These are phyloP conservation scores for Paramyrothecium roridum DNA, from an alignment of 2,329 filamentous ascomycete species.

Conservation along the genomic window DNA sequence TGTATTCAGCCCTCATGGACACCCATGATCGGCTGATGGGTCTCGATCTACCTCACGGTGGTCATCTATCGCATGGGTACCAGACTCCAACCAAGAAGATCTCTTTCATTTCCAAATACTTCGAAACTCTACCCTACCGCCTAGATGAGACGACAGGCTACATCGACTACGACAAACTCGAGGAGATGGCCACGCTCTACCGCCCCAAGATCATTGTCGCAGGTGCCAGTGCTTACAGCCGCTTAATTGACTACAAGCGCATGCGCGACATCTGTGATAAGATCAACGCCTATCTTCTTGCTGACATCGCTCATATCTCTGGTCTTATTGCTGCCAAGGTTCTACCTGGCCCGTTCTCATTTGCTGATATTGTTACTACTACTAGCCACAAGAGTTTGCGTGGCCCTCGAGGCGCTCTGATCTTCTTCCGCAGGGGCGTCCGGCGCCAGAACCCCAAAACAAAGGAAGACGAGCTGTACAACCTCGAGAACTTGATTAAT, in stretches of 20 bases:
- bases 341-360: conserved; percentile 82
- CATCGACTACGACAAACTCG: conserved; percentile 92
- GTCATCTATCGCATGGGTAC: conserved; percentile 94
- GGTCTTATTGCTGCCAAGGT: conserved; percentile 90
- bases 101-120: conserved; percentile 98
- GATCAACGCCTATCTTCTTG: conserved; percentile 85
- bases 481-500: conserved; percentile 93
- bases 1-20: conserved; percentile 90
- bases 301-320: conserved; percentile 97
- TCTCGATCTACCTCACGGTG: conserved; percentile 91
- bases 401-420: conserved; percentile 93
- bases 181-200: conserved; percentile 83
- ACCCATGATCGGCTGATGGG: conserved; percentile 96
- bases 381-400: conserved; percentile 97
- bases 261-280: conserved; percentile 92
- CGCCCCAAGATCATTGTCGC: conserved; percentile 94
- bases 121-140: conserved; percentile 94
- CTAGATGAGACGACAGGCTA: conserved; percentile 85
- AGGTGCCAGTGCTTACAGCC: conserved; percentile 92
- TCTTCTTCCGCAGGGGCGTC: conserved; percentile 95
- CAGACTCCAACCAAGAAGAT: conserved; percentile 94
- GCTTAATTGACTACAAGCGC: conserved; percentile 89
- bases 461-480: conserved; percentile 80
- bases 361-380: conserved; percentile 93
- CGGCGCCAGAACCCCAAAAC: conserved; percentile 80